Conservation (phyloP, 768 basidiomycete species). For the Scleroderma bovista region DNA sequence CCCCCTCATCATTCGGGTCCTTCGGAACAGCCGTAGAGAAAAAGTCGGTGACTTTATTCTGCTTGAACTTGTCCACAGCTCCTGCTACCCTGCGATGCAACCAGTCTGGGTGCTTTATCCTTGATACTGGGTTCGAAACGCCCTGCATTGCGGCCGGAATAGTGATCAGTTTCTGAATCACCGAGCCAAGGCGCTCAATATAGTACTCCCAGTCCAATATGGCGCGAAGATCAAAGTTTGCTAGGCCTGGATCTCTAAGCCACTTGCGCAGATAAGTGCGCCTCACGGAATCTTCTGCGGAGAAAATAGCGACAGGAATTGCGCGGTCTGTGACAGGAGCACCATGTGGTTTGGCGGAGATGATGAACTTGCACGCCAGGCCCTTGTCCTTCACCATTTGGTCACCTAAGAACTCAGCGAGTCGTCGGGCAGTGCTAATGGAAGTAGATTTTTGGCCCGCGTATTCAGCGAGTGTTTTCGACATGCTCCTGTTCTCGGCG, state of each 20-base stretch:
- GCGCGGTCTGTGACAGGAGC: slow-evolving; percentile 97
- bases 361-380: slow-evolving; percentile 97
- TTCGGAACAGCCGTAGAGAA: slow-evolving; percentile 39
- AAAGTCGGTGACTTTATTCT: slow-evolving; percentile 96
- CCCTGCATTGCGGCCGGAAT: slow-evolving; percentile 99
- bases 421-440: slow-evolving; percentile 89
- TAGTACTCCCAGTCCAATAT: slow-evolving; percentile 99
- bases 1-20: slow-evolving; percentile 21
- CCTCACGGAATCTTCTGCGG: slow-evolving; percentile 89
- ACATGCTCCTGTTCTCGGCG: slow-evolving; percentile 98
- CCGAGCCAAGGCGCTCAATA: slow-evolving; percentile 94
- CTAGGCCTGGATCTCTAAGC: slow-evolving; percentile 88
- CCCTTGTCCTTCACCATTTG: slow-evolving; percentile 99
- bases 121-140: slow-evolving; percentile 91
- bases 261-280: slow-evolving; percentile 88
- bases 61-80: slow-evolving; percentile 93
- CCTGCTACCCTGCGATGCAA: slow-evolving; percentile 85
- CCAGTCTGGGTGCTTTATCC: slow-evolving; percentile 97
- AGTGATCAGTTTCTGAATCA: slow-evolving; percentile 98
- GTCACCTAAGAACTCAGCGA: slow-evolving; percentile 95
- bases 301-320: slow-evolving; percentile 95
- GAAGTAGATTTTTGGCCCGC: slow-evolving; percentile 96
- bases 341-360: slow-evolving; percentile 87
- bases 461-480: slow-evolving; percentile 93
- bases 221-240: slow-evolving; percentile 84